Base-by-base conservation (phyloP, 768 basidiomycete genomes). In the Inosperma sp. region DNA sequence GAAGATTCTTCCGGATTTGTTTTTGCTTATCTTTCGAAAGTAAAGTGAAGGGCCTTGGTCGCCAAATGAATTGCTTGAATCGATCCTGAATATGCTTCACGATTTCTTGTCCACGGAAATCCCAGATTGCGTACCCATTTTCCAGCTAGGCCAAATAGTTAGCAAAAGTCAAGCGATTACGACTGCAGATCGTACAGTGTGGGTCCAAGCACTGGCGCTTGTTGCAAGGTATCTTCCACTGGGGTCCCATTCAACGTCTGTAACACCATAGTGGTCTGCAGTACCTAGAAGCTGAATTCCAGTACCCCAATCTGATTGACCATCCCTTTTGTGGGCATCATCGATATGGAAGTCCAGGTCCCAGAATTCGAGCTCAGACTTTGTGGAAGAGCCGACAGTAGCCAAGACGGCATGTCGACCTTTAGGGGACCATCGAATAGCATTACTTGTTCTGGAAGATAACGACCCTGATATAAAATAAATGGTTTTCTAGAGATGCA, bases 11-110 rank as follows among this genome's bases (percentile, higher is more conserved):
- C 53, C 91, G 81, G 51, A 99, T 82, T 45, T 79, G 80, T 56
- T 84, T 84, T 63, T 96, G 92, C 53, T 93, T 83, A 44, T 96
- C 93, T 64, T 87, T 91, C 41, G 83, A 77, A 51, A 99, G 76
- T 44, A 98, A 71, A 3, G 90, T 87, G 9, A 83, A 81, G 4
- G 96, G 92, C n/a, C 96, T 86, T 21, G 95, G 94, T 29, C 96
- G 85, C 95, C 95, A 99, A 55, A 97, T 80, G 70, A 98, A 93
- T 68, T 99, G 96, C 75, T 99, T 99, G 81, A 99, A 98, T 50
- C 87, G 83, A 65, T 98, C 96, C 55, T 88, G 75, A 51, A 93
- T 82, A 44, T 86, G 84, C 65, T 90, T 88, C 65, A 87, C 79
- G n/a, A 93, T 75, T 66, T 95, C 91, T 67, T 91, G 86, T n/a